phyloP scores from a whole-genome alignment of 2,329 filamentous ascomycete genomes.

The Fusarium newnesense region DNA sequence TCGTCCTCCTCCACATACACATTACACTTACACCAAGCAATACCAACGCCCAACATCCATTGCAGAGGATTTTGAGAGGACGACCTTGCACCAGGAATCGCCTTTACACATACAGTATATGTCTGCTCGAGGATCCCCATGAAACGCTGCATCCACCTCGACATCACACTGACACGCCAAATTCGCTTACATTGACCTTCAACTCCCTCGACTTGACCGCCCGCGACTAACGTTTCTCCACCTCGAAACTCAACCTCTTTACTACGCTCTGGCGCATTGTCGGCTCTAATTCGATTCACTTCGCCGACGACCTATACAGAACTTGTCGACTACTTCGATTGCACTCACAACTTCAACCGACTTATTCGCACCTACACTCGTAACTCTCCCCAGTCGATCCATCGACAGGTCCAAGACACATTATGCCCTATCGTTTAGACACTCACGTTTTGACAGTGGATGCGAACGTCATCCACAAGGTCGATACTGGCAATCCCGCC shows the following conservation, averaged over 20 bases:
- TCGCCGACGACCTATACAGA: constrained; percentile 31
- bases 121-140: constrained; percentile 39
- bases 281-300: constrained; percentile 31
- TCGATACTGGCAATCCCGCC: constrained; percentile 91
- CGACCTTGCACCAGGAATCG: constrained; percentile 24
- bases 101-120: constrained; percentile 33
- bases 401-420: constrained; percentile 51
- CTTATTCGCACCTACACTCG: constrained; percentile 16
- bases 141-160: constrained; percentile 38
- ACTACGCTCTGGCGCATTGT: constrained; percentile 36
- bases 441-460: constrained; percentile 92
- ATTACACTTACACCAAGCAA: constrained; percentile 37
- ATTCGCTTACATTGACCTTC: constrained; percentile 32
- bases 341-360: constrained; percentile 15
- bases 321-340: constrained; percentile 4
- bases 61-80: constrained; percentile 16
- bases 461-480: constrained; percentile 90
- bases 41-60: constrained; percentile 21
- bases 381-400: constrained; percentile 48
- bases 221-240: constrained; percentile 7
- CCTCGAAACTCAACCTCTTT: constrained; percentile 7
- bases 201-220: constrained; percentile 7
- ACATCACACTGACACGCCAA: constrained; percentile 29
- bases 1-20: constrained; percentile 39
- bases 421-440: constrained; percentile 86